Evolutionary conservation across 495 filamentous ascomycete genomes (phyloP), one percentile per base, ranked within the genome.

Genomic region (Jackrogersella minutella): DNA sequence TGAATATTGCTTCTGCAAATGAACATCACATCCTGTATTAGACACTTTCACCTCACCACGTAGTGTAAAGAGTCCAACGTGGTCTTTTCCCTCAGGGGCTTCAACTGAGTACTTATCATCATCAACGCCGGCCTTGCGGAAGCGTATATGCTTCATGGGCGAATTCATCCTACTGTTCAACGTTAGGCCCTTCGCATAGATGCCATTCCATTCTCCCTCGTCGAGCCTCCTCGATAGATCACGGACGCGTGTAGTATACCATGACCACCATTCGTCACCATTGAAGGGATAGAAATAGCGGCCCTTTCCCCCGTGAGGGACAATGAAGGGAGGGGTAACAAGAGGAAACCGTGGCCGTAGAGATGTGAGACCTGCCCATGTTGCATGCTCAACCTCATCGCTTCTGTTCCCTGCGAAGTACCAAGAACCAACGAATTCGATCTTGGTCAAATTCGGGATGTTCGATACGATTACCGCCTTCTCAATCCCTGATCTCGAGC

Each of bases 181-280:
- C 0, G 28, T 14, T 13, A 65, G 4, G 17, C 9, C 36, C 36
- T 62, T 31, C 16, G 53, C 43, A 28, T 61, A 62, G 1, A 24
- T 11, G 26, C 57, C 62, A 22, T 24, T 62, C 67, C 67, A 66
- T 34, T 70, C 67, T 24, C 62, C 67, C 13, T 66, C 47, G 31
- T 62, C 52, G n/a, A 69, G n/a, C 2, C 24, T 43, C 26, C 19
- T 53, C 10, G 46, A 46, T 5, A 70, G 28, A 19, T 70, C 57
- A 7, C 62, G 67, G 4, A 62, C 67, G 17, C 67, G 67, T 22
- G 67, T 58, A 4, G 57, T 66, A 24, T 70, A 66, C 67, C 67
- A 70, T 0, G 62, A 61, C 62, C 57, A 70, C 67, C 67, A 70
- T 9, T 55, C 57, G 13, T 58, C 57, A 4, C 67, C 67, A 3